These are phyloP conservation scores for Pichia manshurica DNA, from an alignment of 805 yeast genomes.

Conservation along the genomic window DNA sequence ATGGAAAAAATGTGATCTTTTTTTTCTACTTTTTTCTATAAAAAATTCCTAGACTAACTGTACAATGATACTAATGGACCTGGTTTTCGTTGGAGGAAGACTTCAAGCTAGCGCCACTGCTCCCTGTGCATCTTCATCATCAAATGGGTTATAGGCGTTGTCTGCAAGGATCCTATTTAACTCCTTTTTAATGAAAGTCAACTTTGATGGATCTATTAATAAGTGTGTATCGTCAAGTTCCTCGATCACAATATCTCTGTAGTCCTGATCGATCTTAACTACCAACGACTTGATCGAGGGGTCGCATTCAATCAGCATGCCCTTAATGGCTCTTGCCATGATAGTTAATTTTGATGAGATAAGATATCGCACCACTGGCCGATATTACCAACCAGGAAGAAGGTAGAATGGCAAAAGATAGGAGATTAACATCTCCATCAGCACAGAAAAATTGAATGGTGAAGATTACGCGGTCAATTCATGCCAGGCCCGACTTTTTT, in stretches of 20 bases:
- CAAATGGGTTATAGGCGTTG: constrained; percentile 80
- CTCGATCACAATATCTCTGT: constrained; percentile 63
- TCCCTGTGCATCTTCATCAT: constrained; percentile 49
- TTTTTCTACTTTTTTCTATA: too few relatives aligned
- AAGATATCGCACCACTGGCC: constrained; percentile 18
- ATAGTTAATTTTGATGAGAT: constrained; percentile 1
- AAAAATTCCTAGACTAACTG: too few relatives aligned
- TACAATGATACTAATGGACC: too few relatives aligned
- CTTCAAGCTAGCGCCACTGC: not conserved
- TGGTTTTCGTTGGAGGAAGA: too few relatives aligned
- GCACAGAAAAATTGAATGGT: too few relatives aligned
- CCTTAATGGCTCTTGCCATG: constrained; percentile 53
- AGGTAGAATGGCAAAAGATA: too few relatives aligned
- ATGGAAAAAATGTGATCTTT: too few relatives aligned
- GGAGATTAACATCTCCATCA: too few relatives aligned
- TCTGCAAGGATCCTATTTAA: constrained; percentile 69
- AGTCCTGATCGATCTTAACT: constrained; percentile 69
- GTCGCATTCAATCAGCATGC: constrained; percentile 56
- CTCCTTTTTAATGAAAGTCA: constrained; percentile 70
- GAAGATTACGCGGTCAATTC: too few relatives aligned
- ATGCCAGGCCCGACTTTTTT: too few relatives aligned
- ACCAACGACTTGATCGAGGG: constrained; percentile 90
- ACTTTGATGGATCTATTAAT: constrained; percentile 70
- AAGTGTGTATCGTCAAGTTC: constrained; percentile 92
- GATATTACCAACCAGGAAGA: too few relatives aligned